A percentile compares a stretch with the other conserved stretches of the same genome.
phyloP scores from a whole-genome alignment of 2,329 filamentous ascomycete genomes.

The Chaetomium sp. region DNA sequence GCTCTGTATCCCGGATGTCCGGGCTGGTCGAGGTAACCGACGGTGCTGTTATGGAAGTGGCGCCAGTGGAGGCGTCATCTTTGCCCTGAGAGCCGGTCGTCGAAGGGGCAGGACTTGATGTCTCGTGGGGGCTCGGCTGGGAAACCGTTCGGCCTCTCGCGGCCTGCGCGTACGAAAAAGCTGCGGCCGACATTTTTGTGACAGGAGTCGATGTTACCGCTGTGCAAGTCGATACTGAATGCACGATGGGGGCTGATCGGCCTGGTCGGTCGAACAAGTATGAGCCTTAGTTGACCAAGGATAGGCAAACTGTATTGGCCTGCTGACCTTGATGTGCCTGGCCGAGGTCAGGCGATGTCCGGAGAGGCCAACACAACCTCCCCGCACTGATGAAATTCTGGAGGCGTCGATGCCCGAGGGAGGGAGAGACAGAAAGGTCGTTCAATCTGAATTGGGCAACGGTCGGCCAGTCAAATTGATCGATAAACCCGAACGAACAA shows the following conservation, averaged over 20 bases:
- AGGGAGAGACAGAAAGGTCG: not conserved
- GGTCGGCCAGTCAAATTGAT: slow-evolving; percentile 13
- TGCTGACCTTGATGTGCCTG: slow-evolving; percentile 22
- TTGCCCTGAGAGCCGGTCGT: slow-evolving; percentile 41
- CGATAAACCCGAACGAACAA: not conserved
- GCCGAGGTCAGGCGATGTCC: slow-evolving; percentile 31
- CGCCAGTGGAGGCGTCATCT: slow-evolving; percentile 41
- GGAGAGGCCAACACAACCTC: slow-evolving; percentile 33
- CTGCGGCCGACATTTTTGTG: slow-evolving; percentile 56
- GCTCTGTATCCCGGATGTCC: slow-evolving; percentile 38
- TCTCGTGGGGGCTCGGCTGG: slow-evolving; percentile 43
- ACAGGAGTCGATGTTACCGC: slow-evolving; percentile 15
- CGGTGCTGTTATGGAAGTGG: slow-evolving; percentile 42
- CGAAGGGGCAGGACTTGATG: slow-evolving; percentile 39
- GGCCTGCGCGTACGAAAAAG: slow-evolving; percentile 94
- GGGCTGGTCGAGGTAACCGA: slow-evolving; percentile 44
- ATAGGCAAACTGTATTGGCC: slow-evolving; percentile 26
- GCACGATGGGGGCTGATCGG: slow-evolving; percentile 16
- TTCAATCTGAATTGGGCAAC: slow-evolving; percentile 17
- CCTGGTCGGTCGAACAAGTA: slow-evolving; percentile 17
- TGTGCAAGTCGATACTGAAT: not conserved
- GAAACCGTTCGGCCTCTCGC: slow-evolving; percentile 72
- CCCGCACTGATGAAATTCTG: slow-evolving; percentile 30
- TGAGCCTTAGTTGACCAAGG: slow-evolving; percentile 12
- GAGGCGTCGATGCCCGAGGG: slow-evolving; percentile 10